Conservation (phyloP, 331 rosid genomes). For the Erythrophleum ivorense region DNA sequence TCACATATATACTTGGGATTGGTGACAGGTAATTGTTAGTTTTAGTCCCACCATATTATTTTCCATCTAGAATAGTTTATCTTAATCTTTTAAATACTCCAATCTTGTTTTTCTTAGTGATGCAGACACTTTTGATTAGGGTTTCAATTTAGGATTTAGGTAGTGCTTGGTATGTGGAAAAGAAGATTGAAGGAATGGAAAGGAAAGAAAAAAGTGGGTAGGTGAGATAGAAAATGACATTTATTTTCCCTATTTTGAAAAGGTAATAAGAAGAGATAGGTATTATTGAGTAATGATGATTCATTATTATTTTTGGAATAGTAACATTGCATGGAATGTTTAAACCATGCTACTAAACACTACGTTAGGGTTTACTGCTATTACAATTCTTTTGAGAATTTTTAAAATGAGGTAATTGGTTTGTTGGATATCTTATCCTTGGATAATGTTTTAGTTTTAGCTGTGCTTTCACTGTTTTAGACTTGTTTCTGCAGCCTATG, state of each 20-base stretch:
- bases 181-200: too few species aligned
- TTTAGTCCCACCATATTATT: conserved; percentile 24
- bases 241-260: too few species aligned
- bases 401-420: background rate
- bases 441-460: background rate
- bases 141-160: background rate
- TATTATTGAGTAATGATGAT: too few species aligned
- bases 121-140: background rate
- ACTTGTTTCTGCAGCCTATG: background rate
- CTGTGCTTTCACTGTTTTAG: background rate
- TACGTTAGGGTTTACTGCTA: background rate
- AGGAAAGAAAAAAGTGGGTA: too few species aligned
- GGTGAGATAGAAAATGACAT: too few species aligned
- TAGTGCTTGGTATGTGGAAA: too few species aligned
- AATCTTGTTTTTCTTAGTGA: conserved; percentile 13
- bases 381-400: background rate
- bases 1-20: conserved; percentile 94
- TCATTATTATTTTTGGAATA: too few species aligned
- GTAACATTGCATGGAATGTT: too few species aligned
- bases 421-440: background rate
- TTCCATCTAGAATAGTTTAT: conserved; percentile 15
- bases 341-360: too few species aligned
- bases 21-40: conserved; percentile 86
- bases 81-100: conserved; percentile 13
- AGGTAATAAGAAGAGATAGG: too few species aligned